phyloP scores from a whole-genome alignment of 2,329 filamentous ascomycete species.

The Macroventuria anomochaeta region DNA sequence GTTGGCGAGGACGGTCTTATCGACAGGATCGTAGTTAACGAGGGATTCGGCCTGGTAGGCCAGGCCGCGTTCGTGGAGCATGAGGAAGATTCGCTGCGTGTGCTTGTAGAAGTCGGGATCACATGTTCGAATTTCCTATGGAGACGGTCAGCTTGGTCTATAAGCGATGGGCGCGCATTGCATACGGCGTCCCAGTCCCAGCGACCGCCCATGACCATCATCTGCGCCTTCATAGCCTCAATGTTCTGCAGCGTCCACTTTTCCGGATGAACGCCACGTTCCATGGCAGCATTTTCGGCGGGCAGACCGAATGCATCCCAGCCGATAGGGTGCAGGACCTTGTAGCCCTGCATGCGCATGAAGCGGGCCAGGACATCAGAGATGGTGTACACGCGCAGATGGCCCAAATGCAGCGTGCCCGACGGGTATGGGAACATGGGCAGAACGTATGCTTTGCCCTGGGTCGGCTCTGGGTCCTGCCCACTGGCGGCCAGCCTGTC shows the following conservation, averaged over 20 bases:
- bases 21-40: constrained; percentile 90
- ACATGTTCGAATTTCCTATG: constrained; percentile 82
- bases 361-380: constrained; percentile 84
- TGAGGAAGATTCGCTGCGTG: constrained; percentile 83
- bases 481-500: constrained; percentile 23
- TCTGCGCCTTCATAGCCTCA: constrained; percentile 80
- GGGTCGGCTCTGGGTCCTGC: constrained; percentile 15
- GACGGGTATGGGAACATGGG: constrained; percentile 96
- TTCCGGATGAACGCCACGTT: constrained; percentile 77
- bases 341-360: constrained; percentile 73
- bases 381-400: constrained; percentile 88
- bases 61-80: constrained; percentile 74
- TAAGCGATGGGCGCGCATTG: too few relatives aligned
- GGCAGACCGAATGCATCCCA: constrained; percentile 94
- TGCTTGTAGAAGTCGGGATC: constrained; percentile 87
- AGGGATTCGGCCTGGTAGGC: constrained; percentile 84
- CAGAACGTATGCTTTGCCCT: constrained; percentile 70
- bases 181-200: constrained; percentile 83
- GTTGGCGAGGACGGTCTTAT: constrained; percentile 88
- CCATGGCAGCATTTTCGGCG: constrained; percentile 89
- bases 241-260: constrained; percentile 85
- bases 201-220: constrained; percentile 77
- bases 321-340: constrained; percentile 87
- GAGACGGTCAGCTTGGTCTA: constrained; percentile 14
- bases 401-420: constrained; percentile 83